Percentiles rank a stretch among this genome's conserved stretches.
phyloP scores from a whole-genome alignment of 805 yeast genomes.

The Kodamaea nitidulidarum region DNA sequence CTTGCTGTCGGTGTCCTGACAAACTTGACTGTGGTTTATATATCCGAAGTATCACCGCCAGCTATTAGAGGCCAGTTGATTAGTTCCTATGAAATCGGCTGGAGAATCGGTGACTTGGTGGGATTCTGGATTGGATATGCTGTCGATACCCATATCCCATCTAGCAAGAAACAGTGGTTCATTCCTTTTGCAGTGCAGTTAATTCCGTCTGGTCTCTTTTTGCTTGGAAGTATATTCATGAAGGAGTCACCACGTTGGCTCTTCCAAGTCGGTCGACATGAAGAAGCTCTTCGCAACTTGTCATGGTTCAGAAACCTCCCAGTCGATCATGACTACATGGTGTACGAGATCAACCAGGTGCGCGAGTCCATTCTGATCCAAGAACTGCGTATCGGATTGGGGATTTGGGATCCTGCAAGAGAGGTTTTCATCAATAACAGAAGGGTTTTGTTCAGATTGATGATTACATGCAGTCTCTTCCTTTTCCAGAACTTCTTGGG shows the following conservation, averaged over 20 bases:
- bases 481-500: slow-evolving; percentile 39
- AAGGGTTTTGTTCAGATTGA: slow-evolving; percentile 24
- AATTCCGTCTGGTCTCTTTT: slow-evolving; percentile 33
- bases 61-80: slow-evolving; percentile 32
- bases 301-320: slow-evolving; percentile 34
- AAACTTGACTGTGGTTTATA: slow-evolving; percentile 34
- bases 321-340: slow-evolving; percentile 31
- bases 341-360: slow-evolving; percentile 34
- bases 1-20: slow-evolving; percentile 34
- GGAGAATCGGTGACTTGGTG: slow-evolving; percentile 38
- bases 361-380: slow-evolving; percentile 30
- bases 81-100: slow-evolving; percentile 33
- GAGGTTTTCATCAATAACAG: slow-evolving; percentile 27
- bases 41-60: slow-evolving; percentile 34
- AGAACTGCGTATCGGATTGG: slow-evolving; percentile 26
- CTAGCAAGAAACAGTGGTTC: slow-evolving; percentile 31
- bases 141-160: slow-evolving; percentile 22
- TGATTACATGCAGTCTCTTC: slow-evolving; percentile 31
- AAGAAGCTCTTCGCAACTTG: slow-evolving; percentile 31
- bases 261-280: slow-evolving; percentile 26
- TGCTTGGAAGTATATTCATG: slow-evolving; percentile 30
- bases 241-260: slow-evolving; percentile 37
- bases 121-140: slow-evolving; percentile 38
- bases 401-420: slow-evolving; percentile 30
- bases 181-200: slow-evolving; percentile 39